Evolutionary conservation across 176 grass and related monocot genomes (phyloP).

Genomic region (Eremochloa ophiuroides): DNA sequence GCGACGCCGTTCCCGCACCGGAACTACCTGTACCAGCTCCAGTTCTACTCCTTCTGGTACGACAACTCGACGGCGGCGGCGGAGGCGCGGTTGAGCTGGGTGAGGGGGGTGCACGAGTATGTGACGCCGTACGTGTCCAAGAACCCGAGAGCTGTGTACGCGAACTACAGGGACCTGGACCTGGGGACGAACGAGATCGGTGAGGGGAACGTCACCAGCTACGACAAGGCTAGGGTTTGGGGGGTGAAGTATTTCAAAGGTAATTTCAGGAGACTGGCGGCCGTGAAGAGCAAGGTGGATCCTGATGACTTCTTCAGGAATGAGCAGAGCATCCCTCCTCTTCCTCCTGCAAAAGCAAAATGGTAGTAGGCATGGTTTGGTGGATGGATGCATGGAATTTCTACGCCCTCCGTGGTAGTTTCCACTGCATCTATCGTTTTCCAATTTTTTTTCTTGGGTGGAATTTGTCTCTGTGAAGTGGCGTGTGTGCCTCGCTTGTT

Average conservation of each 20-base stretch:
- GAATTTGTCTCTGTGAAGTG: no score
- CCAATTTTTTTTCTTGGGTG: no score
- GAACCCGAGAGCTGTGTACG: neutral
- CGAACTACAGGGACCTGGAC: neutral
- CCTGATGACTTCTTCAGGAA: neutral
- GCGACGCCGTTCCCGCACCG: constrained; percentile 55
- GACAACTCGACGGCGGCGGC: neutral
- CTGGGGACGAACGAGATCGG: neutral
- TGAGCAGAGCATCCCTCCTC: neutral
- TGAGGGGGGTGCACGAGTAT: neutral
- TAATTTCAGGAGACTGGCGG: neutral
- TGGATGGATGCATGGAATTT: no score
- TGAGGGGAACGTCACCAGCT: neutral
- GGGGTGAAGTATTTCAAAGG: neutral
- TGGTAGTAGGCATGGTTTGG: no score
- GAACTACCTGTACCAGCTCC: constrained; percentile 50
- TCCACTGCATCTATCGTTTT: no score
- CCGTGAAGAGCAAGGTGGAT: neutral
- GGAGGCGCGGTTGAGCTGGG: neutral
- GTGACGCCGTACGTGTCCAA: neutral
- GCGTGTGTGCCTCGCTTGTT: no score
- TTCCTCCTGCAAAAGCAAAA: neutral
- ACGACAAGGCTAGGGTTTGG: neutral
- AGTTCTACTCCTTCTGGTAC: constrained; percentile 10
- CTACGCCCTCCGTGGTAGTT: no score